phyloP scores from a whole-genome alignment of 805 yeast genomes.

The Starmerella davenportii region DNA sequence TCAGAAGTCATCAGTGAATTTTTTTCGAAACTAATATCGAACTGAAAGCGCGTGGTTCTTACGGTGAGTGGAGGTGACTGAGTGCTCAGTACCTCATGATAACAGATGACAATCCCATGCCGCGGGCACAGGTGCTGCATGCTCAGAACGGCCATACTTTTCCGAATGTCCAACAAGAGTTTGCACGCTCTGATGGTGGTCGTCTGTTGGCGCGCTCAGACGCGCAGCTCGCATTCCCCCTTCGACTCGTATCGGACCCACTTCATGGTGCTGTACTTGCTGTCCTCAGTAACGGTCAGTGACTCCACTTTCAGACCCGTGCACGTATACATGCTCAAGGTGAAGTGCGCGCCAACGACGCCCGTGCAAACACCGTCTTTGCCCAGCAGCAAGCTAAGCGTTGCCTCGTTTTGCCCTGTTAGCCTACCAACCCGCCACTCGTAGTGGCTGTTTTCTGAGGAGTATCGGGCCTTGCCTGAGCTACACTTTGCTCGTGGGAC shows the following conservation, averaged over 20 bases:
- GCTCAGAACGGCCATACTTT: no score
- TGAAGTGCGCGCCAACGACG: constrained; percentile 54
- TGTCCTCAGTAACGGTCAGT: constrained; percentile 43
- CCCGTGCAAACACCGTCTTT: constrained; percentile 4
- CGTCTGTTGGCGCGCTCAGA: no score
- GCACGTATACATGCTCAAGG: constrained; percentile 53
- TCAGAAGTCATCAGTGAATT: constrained; percentile 10
- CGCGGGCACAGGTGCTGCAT: no score
- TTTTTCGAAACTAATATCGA: constrained; percentile 6
- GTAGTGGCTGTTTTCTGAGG: constrained; percentile 45
- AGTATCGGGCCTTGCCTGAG: constrained; percentile 51
- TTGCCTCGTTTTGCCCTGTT: constrained; percentile 46
- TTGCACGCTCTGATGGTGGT: no score
- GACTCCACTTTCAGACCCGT: constrained; percentile 62
- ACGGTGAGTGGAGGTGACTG: no score
- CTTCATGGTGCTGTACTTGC: constrained; percentile 54
- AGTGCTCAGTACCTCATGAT: no score
- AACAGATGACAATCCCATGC: no score
- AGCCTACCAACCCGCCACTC: constrained; percentile 57
- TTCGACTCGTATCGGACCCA: constrained; percentile 70
- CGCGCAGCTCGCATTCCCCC: constrained; percentile 67
- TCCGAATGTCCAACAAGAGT: no score
- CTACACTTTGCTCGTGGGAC: constrained; percentile 21
- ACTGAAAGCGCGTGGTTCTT: no score
- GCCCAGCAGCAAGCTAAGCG: constrained; percentile 40